Conservation (phyloP, 345 rosid species). For the Mallotus nudiflorus region DNA sequence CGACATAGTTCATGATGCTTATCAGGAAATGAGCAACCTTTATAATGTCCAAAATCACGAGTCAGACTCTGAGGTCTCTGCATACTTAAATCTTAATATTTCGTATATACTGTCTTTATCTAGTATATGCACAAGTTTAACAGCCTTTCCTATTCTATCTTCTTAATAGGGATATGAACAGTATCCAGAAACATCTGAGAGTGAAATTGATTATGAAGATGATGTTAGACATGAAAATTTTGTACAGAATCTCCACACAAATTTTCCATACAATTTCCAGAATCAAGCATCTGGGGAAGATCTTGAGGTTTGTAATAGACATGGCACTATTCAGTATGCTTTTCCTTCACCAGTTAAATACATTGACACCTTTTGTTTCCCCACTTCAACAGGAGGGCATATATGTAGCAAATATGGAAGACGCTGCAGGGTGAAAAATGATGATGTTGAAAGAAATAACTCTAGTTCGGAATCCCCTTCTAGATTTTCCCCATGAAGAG, state of each 20-base stretch:
- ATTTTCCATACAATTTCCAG: slow-evolving; percentile 23
- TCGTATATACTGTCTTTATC: neutral
- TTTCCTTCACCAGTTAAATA: neutral
- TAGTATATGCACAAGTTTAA: neutral
- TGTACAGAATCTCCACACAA: slow-evolving; percentile 17
- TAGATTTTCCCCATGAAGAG: slow-evolving; percentile 20
- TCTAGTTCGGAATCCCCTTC: slow-evolving; percentile 16
- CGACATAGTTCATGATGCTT: neutral
- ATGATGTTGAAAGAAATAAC: slow-evolving; percentile 19
- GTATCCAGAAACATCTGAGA: slow-evolving; percentile 33
- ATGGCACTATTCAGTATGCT: neutral
- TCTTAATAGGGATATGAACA: slow-evolving; percentile 13
- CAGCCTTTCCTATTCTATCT: neutral
- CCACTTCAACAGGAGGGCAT: slow-evolving; percentile 6
- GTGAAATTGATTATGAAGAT: slow-evolving; percentile 33
- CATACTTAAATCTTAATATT: neutral
- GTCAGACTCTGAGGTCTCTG: slow-evolving; percentile 21
- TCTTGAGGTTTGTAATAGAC: slow-evolving; percentile 12
- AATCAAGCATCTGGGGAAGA: slow-evolving; percentile 23
- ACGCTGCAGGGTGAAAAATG: slow-evolving; percentile 24
- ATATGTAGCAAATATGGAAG: slow-evolving; percentile 33
- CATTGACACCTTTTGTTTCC: neutral
- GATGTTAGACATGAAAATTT: slow-evolving; percentile 21
- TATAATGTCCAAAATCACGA: slow-evolving; percentile 13
- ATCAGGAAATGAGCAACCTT: slow-evolving; percentile 10